Conservation (phyloP, 2,329 filamentous ascomycete species). For the Diplodia intermedia region DNA sequence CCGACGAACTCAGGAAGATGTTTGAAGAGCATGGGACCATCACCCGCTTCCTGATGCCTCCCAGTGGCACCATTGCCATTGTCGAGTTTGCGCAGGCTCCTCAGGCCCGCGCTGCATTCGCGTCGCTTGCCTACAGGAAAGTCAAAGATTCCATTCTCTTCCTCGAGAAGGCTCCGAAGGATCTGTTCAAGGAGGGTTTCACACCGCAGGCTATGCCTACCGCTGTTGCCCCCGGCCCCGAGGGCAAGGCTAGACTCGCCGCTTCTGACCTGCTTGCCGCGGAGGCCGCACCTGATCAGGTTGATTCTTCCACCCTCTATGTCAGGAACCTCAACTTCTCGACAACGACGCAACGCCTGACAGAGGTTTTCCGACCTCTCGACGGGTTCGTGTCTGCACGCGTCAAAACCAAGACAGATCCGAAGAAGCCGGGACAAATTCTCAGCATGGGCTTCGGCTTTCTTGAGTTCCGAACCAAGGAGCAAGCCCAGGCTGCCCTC, state of each 20-base stretch:
- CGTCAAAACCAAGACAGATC: conserved; percentile 91
- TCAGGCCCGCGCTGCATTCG: conserved; percentile 84
- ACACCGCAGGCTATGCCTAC: conserved; percentile 36
- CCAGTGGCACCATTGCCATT: conserved; percentile 90
- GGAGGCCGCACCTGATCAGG: conserved; percentile 59
- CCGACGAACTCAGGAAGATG: conserved; percentile 77
- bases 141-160: conserved; percentile 91
- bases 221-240: conserved; percentile 43
- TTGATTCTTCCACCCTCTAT: conserved; percentile 82
- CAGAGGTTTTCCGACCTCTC: conserved; percentile 78
- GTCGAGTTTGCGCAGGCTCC: conserved; percentile 82
- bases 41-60: conserved; percentile 85
- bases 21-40: conserved; percentile 88
- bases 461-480: conserved; percentile 81
- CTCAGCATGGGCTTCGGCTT: conserved; percentile 99
- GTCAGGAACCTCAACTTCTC: conserved; percentile 93
- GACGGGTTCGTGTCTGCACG: conserved; percentile 88
- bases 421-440: conserved; percentile 85
- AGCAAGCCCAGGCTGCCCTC: conserved; percentile 78
- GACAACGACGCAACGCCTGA: conserved; percentile 78
- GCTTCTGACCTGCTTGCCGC: conserved; percentile 72
- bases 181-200: conserved; percentile 66
- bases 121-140: conserved; percentile 83
- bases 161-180: conserved; percentile 88
- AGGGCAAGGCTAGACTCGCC: conserved; percentile 62